A percentile compares a stretch with the other conserved stretches of the same genome.
Evolutionary conservation across 2,329 filamentous ascomycete species (phyloP).

Genomic region (Zopfia rhizophila): DNA sequence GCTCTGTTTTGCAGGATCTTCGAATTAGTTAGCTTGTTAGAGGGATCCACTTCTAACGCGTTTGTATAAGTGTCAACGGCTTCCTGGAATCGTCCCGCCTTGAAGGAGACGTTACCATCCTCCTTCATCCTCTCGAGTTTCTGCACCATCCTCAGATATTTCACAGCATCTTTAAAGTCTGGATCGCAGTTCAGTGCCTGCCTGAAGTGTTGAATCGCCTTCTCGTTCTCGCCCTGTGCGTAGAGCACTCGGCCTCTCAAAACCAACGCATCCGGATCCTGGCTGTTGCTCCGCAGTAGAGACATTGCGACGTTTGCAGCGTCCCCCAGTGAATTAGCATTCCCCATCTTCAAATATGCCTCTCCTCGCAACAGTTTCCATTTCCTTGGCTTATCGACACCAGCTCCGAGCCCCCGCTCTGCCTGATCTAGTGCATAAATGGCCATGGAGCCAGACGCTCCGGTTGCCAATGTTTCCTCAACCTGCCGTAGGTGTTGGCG

Average conservation of each 20-base stretch:
- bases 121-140: slow-evolving; percentile 94
- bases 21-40: slow-evolving; percentile 91
- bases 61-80: slow-evolving; percentile 87
- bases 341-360: slow-evolving; percentile 92
- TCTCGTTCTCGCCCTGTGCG: slow-evolving; percentile 91
- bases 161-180: slow-evolving; percentile 88
- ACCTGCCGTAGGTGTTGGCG: slow-evolving; percentile 82
- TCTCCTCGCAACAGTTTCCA: slow-evolving; percentile 95
- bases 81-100: slow-evolving; percentile 79
- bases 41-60: slow-evolving; percentile 84
- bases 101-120: slow-evolving; percentile 91
- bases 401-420: slow-evolving; percentile 78
- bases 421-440: slow-evolving; percentile 92
- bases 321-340: slow-evolving; percentile 86
- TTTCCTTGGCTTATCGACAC: slow-evolving; percentile 85
- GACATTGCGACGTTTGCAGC: slow-evolving; percentile 93
- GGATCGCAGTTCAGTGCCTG: slow-evolving; percentile 91
- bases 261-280: slow-evolving; percentile 93
- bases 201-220: slow-evolving; percentile 91
- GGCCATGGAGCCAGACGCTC: slow-evolving; percentile 88
- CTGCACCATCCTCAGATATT: slow-evolving; percentile 88
- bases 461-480: slow-evolving; percentile 77
- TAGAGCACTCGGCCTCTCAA: slow-evolving; percentile 89
- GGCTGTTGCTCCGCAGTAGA: slow-evolving; percentile 83
- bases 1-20: slow-evolving; percentile 96